Conservation (phyloP, 1,284 basidiomycete species). For the Phylloboletellus chloephorus region DNA sequence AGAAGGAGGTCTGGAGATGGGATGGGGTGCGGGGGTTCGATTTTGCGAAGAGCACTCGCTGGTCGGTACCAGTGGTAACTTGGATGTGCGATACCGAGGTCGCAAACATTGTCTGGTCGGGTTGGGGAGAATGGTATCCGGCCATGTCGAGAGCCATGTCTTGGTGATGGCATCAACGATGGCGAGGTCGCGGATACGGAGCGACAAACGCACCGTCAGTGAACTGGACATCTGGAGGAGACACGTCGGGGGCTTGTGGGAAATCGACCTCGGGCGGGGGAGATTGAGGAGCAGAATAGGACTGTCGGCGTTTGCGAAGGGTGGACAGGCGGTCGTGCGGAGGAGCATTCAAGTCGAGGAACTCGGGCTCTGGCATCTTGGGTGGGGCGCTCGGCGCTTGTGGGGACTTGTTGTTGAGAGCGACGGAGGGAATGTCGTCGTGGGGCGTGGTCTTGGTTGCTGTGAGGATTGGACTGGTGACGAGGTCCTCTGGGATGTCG, state of each 20-base stretch:
- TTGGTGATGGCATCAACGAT: slow-evolving; percentile 24
- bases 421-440: slow-evolving; percentile 25
- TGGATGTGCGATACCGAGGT: slow-evolving; percentile 7
- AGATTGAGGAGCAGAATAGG: slow-evolving; percentile 27
- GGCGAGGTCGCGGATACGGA: slow-evolving; percentile 17
- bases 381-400: slow-evolving; percentile 9
- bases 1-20: slow-evolving; percentile 22
- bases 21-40: slow-evolving; percentile 17
- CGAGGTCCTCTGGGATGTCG: slow-evolving; percentile 88
- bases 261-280: slow-evolving; percentile 21
- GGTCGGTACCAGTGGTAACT: slow-evolving; percentile 11
- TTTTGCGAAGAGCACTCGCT: slow-evolving; percentile 19
- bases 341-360: slow-evolving; percentile 27
- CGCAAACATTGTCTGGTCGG: slow-evolving; percentile 18
- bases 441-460: slow-evolving; percentile 46
- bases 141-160: slow-evolving; percentile 61
- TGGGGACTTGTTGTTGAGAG: slow-evolving; percentile 21
- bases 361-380: slow-evolving; percentile 36
- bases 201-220: slow-evolving; percentile 48
- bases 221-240: slow-evolving; percentile 65
- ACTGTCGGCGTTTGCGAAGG: slow-evolving; percentile 23
- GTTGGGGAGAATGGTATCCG: slow-evolving; percentile 54
- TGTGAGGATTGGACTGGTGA: slow-evolving; percentile 86
- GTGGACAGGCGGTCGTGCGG: slow-evolving; percentile 12
- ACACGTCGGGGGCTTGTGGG: slow-evolving; percentile 28